Percentiles rank a stretch among this genome's conserved stretches.
Evolutionary conservation across 306 rosid species (phyloP).

Genomic region (Inga leiocalycina): DNA sequence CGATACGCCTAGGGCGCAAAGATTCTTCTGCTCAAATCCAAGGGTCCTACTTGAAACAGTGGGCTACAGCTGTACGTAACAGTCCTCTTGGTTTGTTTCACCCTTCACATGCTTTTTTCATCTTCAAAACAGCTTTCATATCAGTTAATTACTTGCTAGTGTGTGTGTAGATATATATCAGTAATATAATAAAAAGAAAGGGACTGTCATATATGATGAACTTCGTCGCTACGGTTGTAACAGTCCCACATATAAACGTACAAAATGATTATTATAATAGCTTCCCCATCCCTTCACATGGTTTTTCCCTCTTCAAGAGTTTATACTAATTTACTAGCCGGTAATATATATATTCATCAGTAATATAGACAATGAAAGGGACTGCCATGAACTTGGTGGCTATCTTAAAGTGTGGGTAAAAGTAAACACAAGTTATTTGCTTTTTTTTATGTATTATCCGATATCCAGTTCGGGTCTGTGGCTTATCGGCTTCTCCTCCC

Average conservation of each 20-base stretch:
- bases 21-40: too few species aligned
- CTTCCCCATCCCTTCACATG: background rate
- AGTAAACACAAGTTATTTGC: background rate
- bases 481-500: too few species aligned
- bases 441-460: too few species aligned
- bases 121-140: background rate
- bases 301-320: background rate
- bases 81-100: background rate
- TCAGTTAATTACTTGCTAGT: background rate
- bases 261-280: background rate
- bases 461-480: too few species aligned
- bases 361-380: too few species aligned
- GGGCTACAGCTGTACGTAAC: background rate
- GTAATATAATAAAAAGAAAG: background rate
- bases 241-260: background rate
- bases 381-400: background rate
- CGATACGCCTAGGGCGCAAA: constrained; percentile 5
- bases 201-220: background rate
- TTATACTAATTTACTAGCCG: background rate
- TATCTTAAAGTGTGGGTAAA: background rate
- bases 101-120: background rate
- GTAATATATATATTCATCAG: too few species aligned
- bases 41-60: constrained; percentile 39
- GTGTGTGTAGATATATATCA: too few species aligned
- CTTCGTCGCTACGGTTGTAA: background rate